Base-by-base conservation (phyloP, 2,329 filamentous ascomycete genomes). In the Thielaviopsis punctulata region DNA sequence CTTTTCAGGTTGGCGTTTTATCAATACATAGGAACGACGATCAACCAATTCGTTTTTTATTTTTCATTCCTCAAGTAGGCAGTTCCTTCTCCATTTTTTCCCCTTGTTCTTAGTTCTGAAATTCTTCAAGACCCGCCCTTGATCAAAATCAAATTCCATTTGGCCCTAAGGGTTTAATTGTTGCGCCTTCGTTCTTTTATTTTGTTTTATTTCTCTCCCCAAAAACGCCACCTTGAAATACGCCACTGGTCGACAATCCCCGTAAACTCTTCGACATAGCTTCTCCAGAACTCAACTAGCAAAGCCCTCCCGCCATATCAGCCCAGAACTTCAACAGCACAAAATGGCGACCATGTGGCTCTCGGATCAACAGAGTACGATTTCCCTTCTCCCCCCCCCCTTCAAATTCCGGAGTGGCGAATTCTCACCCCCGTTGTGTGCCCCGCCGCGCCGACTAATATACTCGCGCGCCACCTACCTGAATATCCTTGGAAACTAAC, bases 281-380 rank as follows among this genome's bases (percentile, higher is more conserved):
- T 33, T 12, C 27, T 12, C 10, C 9, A 9, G 9, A 33, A 33
- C 27, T 9, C n/a, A 12, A 9, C 27, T 13, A 9, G 27, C 27
- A 13, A 9, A 33, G 4, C 27, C 27, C 9, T 33, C 27, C 15
- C 10, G 10, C 10, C 9, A 12, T 12, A 27, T 27, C 5, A 27
- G 6, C 5, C 25, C 10, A 27, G 25, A 44, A 48, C 1, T 22
- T 44, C 21, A 43, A 23, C n/a, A n/a, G n/a, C n/a, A 57, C 63
- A 76, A 66, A 51, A 86, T 89, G 84, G 84, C 84, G 63, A 84
- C 86, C 56, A 93, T 95, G 85, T 96, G 90, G 90, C 76, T 96
- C 63, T 86, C 89, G 61, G 90, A 96, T 70, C 79, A 84, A 64
- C 90, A 96, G 69, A 96, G 90, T 95, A 76, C 63, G 47, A 39